Conservation (phyloP, 257 asterid genomes). For the Jacaranda mimosifolia region DNA sequence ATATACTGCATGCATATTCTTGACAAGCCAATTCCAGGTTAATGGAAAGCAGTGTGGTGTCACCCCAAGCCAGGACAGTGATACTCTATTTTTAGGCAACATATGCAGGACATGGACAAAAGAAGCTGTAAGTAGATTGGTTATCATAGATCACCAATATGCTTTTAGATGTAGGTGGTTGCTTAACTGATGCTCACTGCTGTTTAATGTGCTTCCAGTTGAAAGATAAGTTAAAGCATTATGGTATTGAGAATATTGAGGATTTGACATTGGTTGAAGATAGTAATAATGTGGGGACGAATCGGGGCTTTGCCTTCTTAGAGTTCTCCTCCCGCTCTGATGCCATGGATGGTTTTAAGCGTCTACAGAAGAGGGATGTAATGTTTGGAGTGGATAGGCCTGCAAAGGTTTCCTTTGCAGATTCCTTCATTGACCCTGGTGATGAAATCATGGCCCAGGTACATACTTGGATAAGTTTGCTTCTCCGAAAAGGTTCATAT, state of each 20-base stretch:
- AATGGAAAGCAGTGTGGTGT: conserved; percentile 98
- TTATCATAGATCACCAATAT: conserved; percentile 40
- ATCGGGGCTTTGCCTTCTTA: conserved; percentile 93
- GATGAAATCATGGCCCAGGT: conserved; percentile 99
- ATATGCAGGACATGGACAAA: conserved; percentile 94
- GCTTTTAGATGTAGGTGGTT: conserved; percentile 36
- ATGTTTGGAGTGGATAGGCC: conserved; percentile 92
- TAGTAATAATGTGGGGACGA: conserved; percentile 72
- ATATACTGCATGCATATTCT: conserved; percentile 42
- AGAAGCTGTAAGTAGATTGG: conserved; percentile 83
- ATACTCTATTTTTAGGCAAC: conserved; percentile 94
- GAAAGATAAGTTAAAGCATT: conserved; percentile 82
- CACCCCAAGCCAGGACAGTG: conserved; percentile 98
- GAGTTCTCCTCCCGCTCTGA: conserved; percentile 94
- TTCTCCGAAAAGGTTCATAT: conserved; percentile 27
- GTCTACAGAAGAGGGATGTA: conserved; percentile 93
- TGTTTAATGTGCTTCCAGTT: conserved; percentile 73
- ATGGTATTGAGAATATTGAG: conserved; percentile 80
- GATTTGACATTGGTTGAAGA: conserved; percentile 96
- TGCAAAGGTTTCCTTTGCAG: conserved; percentile 98
- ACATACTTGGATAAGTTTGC: conserved; percentile 44
- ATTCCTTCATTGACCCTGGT: conserved; percentile 97
- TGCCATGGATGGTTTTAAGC: conserved; percentile 99
- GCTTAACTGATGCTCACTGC: conserved; percentile 48
- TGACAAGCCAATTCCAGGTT: conserved; percentile 80